phyloP scores from a whole-genome alignment of 352 stramenopile species.

The Globisporangium barbulae region DNA sequence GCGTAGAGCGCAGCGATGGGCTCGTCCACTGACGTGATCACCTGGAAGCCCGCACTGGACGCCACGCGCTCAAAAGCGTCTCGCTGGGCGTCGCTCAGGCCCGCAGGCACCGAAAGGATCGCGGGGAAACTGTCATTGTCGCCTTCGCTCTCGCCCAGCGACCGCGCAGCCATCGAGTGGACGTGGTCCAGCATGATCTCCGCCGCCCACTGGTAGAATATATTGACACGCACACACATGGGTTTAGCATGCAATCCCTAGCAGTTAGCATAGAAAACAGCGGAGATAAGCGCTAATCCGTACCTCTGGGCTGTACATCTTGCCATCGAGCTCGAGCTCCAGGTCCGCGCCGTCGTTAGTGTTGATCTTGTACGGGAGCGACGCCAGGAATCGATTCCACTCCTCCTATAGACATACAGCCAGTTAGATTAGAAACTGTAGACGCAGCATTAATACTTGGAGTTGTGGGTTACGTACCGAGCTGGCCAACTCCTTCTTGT shows the following conservation, averaged over 20 bases:
- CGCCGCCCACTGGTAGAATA: slow-evolving; percentile 36
- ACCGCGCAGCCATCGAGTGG: slow-evolving; percentile 36
- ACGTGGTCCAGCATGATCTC: slow-evolving; percentile 63
- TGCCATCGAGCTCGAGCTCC: slow-evolving; percentile 45
- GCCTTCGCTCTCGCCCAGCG: slow-evolving; percentile 32
- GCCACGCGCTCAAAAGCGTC: slow-evolving; percentile 45
- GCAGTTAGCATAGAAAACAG: neutral
- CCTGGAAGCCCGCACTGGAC: slow-evolving; percentile 47
- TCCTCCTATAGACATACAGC: neutral
- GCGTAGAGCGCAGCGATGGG: slow-evolving; percentile 61
- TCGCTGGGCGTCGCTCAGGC: slow-evolving; percentile 30
- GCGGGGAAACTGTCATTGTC: slow-evolving; percentile 39
- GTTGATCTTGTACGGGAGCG: slow-evolving; percentile 39
- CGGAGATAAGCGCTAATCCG: neutral
- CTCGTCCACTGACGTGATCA: slow-evolving; percentile 56
- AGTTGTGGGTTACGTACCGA: neutral
- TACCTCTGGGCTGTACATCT: slow-evolving; percentile 60
- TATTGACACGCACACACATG: neutral
- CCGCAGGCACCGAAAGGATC: slow-evolving; percentile 47
- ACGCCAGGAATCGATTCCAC: slow-evolving; percentile 30
- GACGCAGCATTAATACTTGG: neutral
- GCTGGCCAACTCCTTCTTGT: neutral
- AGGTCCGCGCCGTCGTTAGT: slow-evolving; percentile 19
- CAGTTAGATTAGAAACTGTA: neutral
- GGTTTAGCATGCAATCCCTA: neutral